A percentile compares a stretch with the other conserved stretches of the same genome.
Conservation (phyloP, 768 basidiomycete species). For the Mycena sanguinolenta region DNA sequence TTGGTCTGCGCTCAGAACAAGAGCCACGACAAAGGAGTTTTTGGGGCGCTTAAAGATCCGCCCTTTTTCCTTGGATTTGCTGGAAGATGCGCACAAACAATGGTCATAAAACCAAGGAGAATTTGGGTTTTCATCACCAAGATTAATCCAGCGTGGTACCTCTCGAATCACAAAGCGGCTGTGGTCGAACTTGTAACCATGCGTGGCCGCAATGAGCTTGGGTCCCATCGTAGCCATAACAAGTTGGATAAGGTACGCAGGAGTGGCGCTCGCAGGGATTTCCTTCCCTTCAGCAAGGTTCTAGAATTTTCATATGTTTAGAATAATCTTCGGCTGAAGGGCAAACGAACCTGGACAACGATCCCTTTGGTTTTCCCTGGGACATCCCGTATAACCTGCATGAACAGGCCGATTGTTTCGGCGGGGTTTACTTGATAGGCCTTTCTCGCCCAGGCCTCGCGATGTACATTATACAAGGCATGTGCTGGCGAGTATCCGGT, state of each 20-base stretch:
- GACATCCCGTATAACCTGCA: conserved; percentile 8
- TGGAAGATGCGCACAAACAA: too few relatives aligned
- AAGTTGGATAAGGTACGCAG: neutral
- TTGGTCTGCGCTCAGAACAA: too few relatives aligned
- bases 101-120: too few relatives aligned
- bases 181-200: neutral
- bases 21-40: too few relatives aligned
- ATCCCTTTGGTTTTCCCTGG: conserved; percentile 2
- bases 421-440: neutral
- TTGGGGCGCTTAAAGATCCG: too few relatives aligned
- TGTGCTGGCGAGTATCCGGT: conserved; percentile 10
- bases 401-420: neutral
- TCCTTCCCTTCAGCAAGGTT: conserved; percentile 19
- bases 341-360: neutral
- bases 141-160: too few relatives aligned
- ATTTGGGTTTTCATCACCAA: too few relatives aligned
- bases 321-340: neutral
- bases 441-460: neutral
- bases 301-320: neutral
- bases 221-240: neutral
- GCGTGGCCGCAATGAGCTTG: neutral
- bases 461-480: neutral
- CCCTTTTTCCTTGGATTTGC: too few relatives aligned
- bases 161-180: too few relatives aligned
- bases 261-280: neutral